Conservation (phyloP, 73 alveolate species). For the Tetrahymena malaccensis region DNA sequence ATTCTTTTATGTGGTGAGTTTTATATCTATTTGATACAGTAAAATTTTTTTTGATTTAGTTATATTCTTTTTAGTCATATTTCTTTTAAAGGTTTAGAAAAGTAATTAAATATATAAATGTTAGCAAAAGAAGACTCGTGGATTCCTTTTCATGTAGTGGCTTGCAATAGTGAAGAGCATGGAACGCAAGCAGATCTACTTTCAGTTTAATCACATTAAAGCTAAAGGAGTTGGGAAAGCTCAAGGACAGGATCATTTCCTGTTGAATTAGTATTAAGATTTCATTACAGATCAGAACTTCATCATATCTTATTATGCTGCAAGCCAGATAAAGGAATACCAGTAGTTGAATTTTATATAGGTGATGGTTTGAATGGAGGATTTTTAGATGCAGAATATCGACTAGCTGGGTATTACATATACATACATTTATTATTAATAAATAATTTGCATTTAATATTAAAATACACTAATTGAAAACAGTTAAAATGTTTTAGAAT, state of each 20-base stretch:
- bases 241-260: conserved; percentile 86
- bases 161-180: conserved; percentile 35
- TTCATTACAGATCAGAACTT: conserved; percentile 80
- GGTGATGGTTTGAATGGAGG: conserved; percentile 95
- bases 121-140: conserved; percentile 4
- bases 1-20: not conserved
- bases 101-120: not conserved
- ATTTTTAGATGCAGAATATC: conserved; percentile 86
- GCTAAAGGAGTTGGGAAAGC: conserved; percentile 83
- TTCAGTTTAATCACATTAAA: conserved; percentile 18
- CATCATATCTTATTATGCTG: conserved; percentile 77
- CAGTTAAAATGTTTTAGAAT: too few relatives aligned
- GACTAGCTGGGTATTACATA: conserved; percentile 47
- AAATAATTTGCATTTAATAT: not conserved
- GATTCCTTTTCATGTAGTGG: conserved; percentile 46
- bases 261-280: conserved; percentile 77
- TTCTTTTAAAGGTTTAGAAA: not conserved
- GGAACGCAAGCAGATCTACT: conserved; percentile 14
- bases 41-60: not conserved
- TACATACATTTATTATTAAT: not conserved
- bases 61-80: not conserved
- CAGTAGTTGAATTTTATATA: conserved; percentile 77
- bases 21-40: not conserved
- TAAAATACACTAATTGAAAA: not conserved
- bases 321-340: conserved; percentile 85